Base-by-base conservation (phyloP, 2,329 filamentous ascomycete species). In the Incumbomyces delicatus region DNA sequence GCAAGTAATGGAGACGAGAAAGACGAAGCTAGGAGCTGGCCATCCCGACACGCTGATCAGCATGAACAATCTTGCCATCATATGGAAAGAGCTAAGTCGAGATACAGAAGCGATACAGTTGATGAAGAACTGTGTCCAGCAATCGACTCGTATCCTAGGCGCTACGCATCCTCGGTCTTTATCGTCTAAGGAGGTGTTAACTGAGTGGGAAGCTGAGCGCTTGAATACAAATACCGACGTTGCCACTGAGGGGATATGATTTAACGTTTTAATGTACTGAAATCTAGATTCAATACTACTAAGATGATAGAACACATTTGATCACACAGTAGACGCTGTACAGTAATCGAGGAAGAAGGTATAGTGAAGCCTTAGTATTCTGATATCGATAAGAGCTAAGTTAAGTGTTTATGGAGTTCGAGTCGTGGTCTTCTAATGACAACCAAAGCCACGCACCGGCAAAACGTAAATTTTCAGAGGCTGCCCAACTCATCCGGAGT, bases 21-120 rank as follows among this genome's bases (percentile, higher is more conserved):
- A 53, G 35, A 49, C 32, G 36, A 30, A 50, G 31, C 48, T 58
- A 18, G 57, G 58, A 1, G 22, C 37, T 4, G 52, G 58, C 27
- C 55, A 60, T 48, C 53, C 52, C 7, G 33, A 53, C 20, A 60
- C 57, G 10, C 50, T 59, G n/a, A 44, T 3, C 17, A 56, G 41
- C 22, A 56, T 58, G 53, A 46, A 42, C 29, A 52, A 47, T 34
- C 32, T 57, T 35, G 50, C 46, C 22, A 40, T 61, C 1, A 58
- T 56, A 0, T 46, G 46, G 34, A 32, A 32, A 41, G 39, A 49
- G 12, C 55, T 44, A 39, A 41, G 45, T 44, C 49, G 39, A 42
- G 51, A 44, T 33, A 50, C 42, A 37, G 49, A 51, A 42, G 56
- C 52, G 7, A 51, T 53, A 39, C 41, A 51, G 29, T 37, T 58